A percentile compares a stretch with the other conserved stretches of the same genome.
Conservation (phyloP, 805 yeast genomes). For the Metschnikowia arizonensis region DNA sequence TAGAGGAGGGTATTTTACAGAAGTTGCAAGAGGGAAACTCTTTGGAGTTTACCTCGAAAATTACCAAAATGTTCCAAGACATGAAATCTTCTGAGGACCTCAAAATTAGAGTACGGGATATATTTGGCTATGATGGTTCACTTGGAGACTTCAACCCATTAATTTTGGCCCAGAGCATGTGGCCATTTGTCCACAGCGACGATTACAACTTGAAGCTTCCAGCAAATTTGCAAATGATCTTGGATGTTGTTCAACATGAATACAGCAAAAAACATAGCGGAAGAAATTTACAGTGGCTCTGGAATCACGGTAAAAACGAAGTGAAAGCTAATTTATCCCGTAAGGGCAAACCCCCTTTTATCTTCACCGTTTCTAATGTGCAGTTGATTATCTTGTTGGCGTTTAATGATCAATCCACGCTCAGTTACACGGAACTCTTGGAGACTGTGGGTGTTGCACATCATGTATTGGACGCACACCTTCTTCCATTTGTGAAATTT, state of each 20-base stretch:
- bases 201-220: constrained; percentile 57
- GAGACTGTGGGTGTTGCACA: constrained; percentile 65
- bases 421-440: constrained; percentile 56
- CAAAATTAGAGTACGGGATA: constrained; percentile 52
- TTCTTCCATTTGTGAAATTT: constrained; percentile 74
- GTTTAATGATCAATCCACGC: constrained; percentile 66
- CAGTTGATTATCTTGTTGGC: constrained; percentile 85
- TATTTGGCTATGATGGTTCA: constrained; percentile 23
- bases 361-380: constrained; percentile 74
- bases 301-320: constrained; percentile 93
- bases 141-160: constrained; percentile 57
- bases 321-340: constrained; percentile 79
- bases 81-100: constrained; percentile 80
- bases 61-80: constrained; percentile 94
- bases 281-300: constrained; percentile 88
- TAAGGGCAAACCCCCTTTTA: constrained; percentile 76
- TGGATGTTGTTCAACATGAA: constrained; percentile 61
- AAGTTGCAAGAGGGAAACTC: constrained; percentile 86
- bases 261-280: constrained; percentile 79
- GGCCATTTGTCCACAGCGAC: constrained; percentile 62
- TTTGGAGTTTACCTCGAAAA: constrained; percentile 86
- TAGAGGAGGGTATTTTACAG: constrained; percentile 81
- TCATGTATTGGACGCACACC: constrained; percentile 67
- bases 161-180: constrained; percentile 82
- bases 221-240: constrained; percentile 55